These are phyloP conservation scores for Heteromeles arbutifolia DNA, from an alignment of 306 rosid species.

Conservation along the genomic window DNA sequence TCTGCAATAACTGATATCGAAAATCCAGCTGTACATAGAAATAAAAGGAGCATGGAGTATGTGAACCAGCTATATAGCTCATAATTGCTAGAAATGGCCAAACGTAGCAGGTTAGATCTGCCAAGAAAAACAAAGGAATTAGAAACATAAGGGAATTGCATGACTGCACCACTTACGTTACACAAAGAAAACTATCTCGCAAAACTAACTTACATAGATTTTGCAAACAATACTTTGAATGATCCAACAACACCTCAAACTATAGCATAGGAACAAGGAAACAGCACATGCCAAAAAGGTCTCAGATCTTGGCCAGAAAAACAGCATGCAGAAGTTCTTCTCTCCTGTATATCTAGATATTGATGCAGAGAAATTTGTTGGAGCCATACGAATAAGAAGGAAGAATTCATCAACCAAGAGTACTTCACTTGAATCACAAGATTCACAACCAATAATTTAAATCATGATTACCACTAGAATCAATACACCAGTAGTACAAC, in stretches of 20 bases:
- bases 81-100: constrained; percentile 82
- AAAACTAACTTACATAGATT: constrained; percentile 77
- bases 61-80: constrained; percentile 92
- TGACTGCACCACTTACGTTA: constrained; percentile 6
- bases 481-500: background rate
- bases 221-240: constrained; percentile 93
- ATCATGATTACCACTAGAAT: background rate
- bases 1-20: constrained; percentile 56
- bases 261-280: constrained; percentile 90
- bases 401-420: constrained; percentile 2
- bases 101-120: constrained; percentile 82
- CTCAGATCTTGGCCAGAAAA: constrained; percentile 69
- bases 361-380: constrained; percentile 7
- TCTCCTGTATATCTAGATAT: constrained; percentile 47
- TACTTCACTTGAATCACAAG: background rate
- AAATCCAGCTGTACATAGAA: constrained; percentile 94
- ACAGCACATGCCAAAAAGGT: constrained; percentile 76
- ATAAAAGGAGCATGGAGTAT: constrained; percentile 81
- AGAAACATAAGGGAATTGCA: constrained; percentile 7
- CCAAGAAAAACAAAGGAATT: constrained; percentile 17
- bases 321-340: constrained; percentile 61
- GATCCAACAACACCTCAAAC: constrained; percentile 98
- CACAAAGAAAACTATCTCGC: constrained; percentile 18
- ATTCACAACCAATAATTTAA: background rate
- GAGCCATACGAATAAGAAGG: background rate